Evolutionary conservation across 148 eudicot genomes (phyloP).

Genomic region (Cornus florida): DNA sequence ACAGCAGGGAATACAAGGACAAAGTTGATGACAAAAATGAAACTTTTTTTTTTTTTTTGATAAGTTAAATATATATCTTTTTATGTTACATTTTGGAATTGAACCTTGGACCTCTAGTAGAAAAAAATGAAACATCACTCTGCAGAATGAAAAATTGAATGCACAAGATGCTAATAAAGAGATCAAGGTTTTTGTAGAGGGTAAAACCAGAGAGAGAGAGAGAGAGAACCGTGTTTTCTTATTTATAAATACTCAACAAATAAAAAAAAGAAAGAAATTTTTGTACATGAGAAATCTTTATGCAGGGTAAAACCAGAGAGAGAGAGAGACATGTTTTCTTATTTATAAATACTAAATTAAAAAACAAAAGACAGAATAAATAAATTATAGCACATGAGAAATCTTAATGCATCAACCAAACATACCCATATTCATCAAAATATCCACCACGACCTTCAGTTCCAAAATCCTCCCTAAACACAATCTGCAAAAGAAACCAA

Average conservation of each 20-base stretch:
- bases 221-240: neutral
- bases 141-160: neutral
- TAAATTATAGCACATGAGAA: neutral
- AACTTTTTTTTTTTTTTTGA: too few species aligned
- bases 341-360: too few species aligned
- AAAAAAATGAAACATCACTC: neutral
- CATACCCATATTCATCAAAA: conserved; percentile 90
- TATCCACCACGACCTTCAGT: conserved; percentile 99
- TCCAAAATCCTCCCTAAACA: conserved; percentile 98
- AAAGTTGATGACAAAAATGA: neutral
- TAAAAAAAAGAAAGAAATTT: neutral
- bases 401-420: neutral
- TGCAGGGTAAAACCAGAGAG: too few species aligned
- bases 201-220: neutral
- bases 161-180: neutral
- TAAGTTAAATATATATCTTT: too few species aligned
- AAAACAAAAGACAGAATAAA: too few species aligned
- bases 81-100: too few species aligned
- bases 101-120: too few species aligned
- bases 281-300: too few species aligned
- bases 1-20: neutral
- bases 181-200: neutral
- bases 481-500: conserved; percentile 56
- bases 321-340: too few species aligned
- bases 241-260: neutral